Evolutionary conservation across 1,284 basidiomycete genomes (phyloP).

Genomic region (Tilletia setariae): DNA sequence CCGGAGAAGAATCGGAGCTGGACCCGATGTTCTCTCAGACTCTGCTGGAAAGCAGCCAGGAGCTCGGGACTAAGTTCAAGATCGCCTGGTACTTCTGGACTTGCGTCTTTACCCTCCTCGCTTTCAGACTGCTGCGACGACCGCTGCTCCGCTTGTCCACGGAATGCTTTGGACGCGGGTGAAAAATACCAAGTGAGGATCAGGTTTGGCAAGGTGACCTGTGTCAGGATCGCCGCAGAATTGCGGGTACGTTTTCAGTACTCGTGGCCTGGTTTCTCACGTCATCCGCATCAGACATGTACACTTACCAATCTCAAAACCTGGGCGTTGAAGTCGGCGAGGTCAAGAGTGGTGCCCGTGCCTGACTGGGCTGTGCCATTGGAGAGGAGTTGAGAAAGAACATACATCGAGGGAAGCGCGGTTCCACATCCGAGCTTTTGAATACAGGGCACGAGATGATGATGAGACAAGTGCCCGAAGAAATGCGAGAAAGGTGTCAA

Average conservation of each 20-base stretch:
- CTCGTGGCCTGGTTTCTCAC: too few species aligned
- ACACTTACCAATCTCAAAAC: constrained; percentile 69
- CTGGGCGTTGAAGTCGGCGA: constrained; percentile 86
- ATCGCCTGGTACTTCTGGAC: constrained; percentile 38
- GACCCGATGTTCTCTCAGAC: constrained; percentile 63
- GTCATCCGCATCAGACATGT: constrained; percentile 17
- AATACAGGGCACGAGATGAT: too few species aligned
- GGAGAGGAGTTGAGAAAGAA: constrained; percentile 66
- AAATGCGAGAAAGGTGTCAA: not conserved
- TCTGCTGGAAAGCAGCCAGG: constrained; percentile 64
- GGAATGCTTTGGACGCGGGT: constrained; percentile 16
- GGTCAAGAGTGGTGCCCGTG: constrained; percentile 59
- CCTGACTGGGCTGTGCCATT: constrained; percentile 4
- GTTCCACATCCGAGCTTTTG: constrained; percentile 86
- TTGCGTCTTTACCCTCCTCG: too few species aligned
- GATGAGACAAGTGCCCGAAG: not conserved
- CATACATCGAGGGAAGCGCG: constrained; percentile 73
- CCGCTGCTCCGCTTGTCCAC: not conserved
- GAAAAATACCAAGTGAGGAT: constrained; percentile 65
- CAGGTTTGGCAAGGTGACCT: constrained; percentile 77
- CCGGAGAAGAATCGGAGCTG: constrained; percentile 74
- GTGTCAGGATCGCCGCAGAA: not conserved
- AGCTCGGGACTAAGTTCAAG: constrained; percentile 57
- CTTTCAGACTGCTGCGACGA: not conserved
- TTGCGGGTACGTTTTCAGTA: too few species aligned